These are phyloP conservation scores for Musa acuminata DNA, from an alignment of 176 grass and related monocot genomes.

Conservation along the genomic window DNA sequence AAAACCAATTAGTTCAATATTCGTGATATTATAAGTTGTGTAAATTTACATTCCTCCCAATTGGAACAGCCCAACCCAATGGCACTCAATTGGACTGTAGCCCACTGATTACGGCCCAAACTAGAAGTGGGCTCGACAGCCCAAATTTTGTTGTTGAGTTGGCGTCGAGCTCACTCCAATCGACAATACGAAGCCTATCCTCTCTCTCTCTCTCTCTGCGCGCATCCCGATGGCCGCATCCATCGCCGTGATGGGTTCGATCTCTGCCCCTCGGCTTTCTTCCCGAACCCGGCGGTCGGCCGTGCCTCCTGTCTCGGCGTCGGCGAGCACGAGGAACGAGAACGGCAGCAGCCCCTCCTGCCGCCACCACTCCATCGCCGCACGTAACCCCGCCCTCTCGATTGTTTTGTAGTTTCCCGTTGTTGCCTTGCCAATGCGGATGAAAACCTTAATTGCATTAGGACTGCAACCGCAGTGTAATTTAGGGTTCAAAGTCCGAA, in stretches of 20 bases:
- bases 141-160: background rate
- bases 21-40: too few species aligned
- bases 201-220: background rate
- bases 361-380: background rate
- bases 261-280: background rate
- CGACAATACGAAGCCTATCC: background rate
- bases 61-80: too few species aligned
- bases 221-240: background rate
- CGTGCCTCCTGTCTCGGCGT: background rate
- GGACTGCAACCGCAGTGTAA: background rate
- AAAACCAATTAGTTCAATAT: too few species aligned
- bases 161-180: background rate
- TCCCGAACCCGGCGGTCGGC: background rate
- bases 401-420: background rate
- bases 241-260: background rate
- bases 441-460: background rate
- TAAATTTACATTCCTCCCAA: too few species aligned
- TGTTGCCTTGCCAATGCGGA: background rate
- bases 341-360: background rate
- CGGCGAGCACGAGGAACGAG: background rate
- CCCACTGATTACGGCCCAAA: too few species aligned
- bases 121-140: background rate
- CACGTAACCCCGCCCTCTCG: background rate
- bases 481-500: too few species aligned
- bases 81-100: too few species aligned